Base-by-base conservation (phyloP, 768 basidiomycete genomes). In the Pleurotus tuber-regium region DNA sequence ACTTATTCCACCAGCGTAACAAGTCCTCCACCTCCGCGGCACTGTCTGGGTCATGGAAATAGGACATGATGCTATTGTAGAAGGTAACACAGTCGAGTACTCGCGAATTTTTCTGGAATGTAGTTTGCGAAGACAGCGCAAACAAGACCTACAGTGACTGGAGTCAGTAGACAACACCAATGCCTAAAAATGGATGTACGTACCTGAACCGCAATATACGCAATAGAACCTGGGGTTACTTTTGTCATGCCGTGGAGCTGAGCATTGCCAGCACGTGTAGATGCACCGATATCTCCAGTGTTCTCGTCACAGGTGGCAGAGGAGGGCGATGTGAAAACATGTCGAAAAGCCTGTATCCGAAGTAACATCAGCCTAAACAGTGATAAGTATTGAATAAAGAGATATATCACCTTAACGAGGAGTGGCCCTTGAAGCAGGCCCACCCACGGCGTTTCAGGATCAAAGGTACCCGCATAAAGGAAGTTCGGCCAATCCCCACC, bases 171-270 rank as follows among this genome's bases (percentile, higher is more conserved):
- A 31, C 7, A 31, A 14, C 8, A 7, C 23, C 10, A 35, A 33
- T 44, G 11, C 7, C 12, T 18, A n/a, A 12, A 11, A 31, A 18
- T 26, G 19, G 8, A 8, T 31, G 11, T 3, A 9, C 21, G 23
- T n/a, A 52, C 51, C 51, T 52, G 51, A 4, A 42, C 43, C 18
- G 51, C 51, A 23, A 44, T 41, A 36, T 52, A 52, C 14, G 51
- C 51, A 19, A 52, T 43, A 11, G 51, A 52, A 19, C 41, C 51
- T 11, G 16, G n/a, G 10, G 51, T 52, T n/a, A 52, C 51, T 16
- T 44, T 31, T 9, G 51, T 52, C 51, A 52, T 52, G 18, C 51
- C 51, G 25, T 52, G 42, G 21, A 52, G 28, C 29, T 26, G 51
- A 14, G 51, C 41, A 24, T 52, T 52, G 18, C 51, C 51, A 12